Evolutionary conservation across 106 monocot genomes (phyloP), one percentile per base, ranked within the genome.

Genomic region (Agapanthus africanus): DNA sequence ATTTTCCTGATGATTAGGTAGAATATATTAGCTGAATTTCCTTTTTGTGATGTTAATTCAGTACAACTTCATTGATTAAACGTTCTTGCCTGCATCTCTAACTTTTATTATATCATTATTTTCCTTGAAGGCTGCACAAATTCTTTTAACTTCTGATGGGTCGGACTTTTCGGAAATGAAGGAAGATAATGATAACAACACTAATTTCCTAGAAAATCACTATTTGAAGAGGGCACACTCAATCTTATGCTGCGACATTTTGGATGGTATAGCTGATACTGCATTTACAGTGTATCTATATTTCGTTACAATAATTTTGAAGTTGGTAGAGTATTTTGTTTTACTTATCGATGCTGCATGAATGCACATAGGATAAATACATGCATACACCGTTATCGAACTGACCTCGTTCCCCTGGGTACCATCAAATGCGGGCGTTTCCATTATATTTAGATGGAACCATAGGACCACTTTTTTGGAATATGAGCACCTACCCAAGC

Each of bases 211-310:
- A 27, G 27, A 30, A 65, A 16, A 79, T 71, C 76, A 68, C 31
- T 91, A 88, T 74, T 78, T 95, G 59, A 76, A 71, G 2, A 59
- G 77, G 50, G 88, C 78, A 54, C 18, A 38, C 23, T 79, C 83
- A 34, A 37, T 79, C 78, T 67, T 91, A 37, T 68, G 57, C 71
- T 61, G 69, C 41, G 52, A 81, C 47, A 68, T 80, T 21, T 56
- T 69, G 13, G 76, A 79, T 62, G 88, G 95, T 95, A 88, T 77
- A 67, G 0, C 60, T 75, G 52, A 49, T n/a, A n/a, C 57, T 47
- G 13, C 19, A 19, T 13, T 47, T 47, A 47, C 1, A 47, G 19
- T 47, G 3, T 47, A 47, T 47, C 46, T 0, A n/a, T n/a, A n/a
- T 47, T 47, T 3, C 19, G 46, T 47, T 47, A 47, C 46, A 13